A percentile compares a stretch with the other conserved stretches of the same genome.
Evolutionary conservation across 1,284 basidiomycete species (phyloP).

Genomic region (Rhodotorula glutinis): DNA sequence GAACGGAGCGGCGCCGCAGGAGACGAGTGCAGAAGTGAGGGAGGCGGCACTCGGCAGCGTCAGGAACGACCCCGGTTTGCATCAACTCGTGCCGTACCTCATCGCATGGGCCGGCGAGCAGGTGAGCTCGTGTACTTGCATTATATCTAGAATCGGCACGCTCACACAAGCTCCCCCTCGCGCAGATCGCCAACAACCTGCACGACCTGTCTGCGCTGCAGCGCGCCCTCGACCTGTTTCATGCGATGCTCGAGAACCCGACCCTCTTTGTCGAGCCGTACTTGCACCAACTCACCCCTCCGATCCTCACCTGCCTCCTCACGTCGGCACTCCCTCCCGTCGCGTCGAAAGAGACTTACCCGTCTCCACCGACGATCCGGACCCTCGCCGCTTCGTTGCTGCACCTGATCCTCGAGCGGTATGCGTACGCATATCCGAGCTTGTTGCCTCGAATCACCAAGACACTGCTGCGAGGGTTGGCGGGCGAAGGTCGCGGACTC

Average conservation of each 20-base stretch:
- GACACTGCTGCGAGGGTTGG: conserved; percentile 79
- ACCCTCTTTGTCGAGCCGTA: conserved; percentile 95
- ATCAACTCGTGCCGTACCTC: conserved; percentile 90
- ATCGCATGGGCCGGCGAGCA: conserved; percentile 91
- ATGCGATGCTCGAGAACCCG: conserved; percentile 75
- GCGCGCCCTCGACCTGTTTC: conserved; percentile 74
- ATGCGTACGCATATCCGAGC: conserved; percentile 65
- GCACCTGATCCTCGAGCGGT: conserved; percentile 67
- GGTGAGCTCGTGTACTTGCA: conserved; percentile 47
- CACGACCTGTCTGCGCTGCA: conserved; percentile 66
- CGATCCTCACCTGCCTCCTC: conserved; percentile 83
- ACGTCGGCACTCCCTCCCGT: conserved; percentile 65
- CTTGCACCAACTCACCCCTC: conserved; percentile 77
- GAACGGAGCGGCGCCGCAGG: conserved; percentile 40
- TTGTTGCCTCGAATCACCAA: conserved; percentile 85
- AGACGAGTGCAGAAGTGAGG: conserved; percentile 55
- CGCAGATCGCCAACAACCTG: conserved; percentile 54
- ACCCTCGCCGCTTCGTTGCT: conserved; percentile 73
- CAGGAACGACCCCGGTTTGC: conserved; percentile 83
- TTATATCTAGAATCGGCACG: not conserved
- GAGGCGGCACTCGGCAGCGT: conserved; percentile 86
- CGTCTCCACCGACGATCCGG: conserved; percentile 58
- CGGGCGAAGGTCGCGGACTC: conserved; percentile 54
- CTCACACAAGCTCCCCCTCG: not conserved
- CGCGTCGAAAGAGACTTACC: conserved; percentile 26